Conservation (phyloP, 768 basidiomycete genomes). For the Agaricus blazei region DNA sequence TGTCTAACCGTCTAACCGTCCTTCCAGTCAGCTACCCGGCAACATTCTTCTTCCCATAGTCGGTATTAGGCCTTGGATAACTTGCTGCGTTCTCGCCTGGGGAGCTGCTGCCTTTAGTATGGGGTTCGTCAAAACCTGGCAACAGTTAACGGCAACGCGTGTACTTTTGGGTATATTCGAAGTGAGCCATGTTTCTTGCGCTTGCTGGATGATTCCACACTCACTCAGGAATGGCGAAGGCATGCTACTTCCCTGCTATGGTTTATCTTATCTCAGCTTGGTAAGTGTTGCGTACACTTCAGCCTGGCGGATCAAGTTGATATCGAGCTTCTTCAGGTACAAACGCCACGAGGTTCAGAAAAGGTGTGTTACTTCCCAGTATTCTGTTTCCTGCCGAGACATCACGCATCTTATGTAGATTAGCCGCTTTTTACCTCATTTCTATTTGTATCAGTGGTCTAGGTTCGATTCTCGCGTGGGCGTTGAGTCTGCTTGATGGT, state of each 20-base stretch:
- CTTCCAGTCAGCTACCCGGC: conserved; percentile 25
- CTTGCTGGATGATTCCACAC: too few species aligned
- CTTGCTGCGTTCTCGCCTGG: conserved; percentile 24
- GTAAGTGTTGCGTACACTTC: background rate
- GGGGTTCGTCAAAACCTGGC: conserved; percentile 27
- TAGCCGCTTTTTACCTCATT: conserved; percentile 36
- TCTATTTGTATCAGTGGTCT: conserved; percentile 36
- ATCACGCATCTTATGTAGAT: conserved; percentile 16
- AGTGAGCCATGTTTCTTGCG: conserved; percentile 10
- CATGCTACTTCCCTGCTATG: conserved; percentile 13
- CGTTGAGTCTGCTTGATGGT: conserved; percentile 34
- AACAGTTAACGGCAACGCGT: conserved; percentile 21
- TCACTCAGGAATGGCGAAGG: conserved; percentile 1
- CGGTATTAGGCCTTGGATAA: conserved; percentile 23
- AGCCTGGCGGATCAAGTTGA: background rate
- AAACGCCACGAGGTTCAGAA: conserved; percentile 42
- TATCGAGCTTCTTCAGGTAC: conserved; percentile 27
- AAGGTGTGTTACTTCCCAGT: conserved; percentile 21
- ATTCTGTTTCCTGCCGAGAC: background rate
- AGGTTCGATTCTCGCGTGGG: conserved; percentile 40
- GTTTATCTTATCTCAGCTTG: conserved; percentile 13
- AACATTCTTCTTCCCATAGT: conserved; percentile 22
- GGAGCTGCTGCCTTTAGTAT: conserved; percentile 26
- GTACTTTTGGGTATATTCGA: conserved; percentile 26
- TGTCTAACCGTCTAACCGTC: background rate